These are phyloP conservation scores for Argentina anserina DNA, from an alignment of 306 rosid genomes.

Conservation along the genomic window DNA sequence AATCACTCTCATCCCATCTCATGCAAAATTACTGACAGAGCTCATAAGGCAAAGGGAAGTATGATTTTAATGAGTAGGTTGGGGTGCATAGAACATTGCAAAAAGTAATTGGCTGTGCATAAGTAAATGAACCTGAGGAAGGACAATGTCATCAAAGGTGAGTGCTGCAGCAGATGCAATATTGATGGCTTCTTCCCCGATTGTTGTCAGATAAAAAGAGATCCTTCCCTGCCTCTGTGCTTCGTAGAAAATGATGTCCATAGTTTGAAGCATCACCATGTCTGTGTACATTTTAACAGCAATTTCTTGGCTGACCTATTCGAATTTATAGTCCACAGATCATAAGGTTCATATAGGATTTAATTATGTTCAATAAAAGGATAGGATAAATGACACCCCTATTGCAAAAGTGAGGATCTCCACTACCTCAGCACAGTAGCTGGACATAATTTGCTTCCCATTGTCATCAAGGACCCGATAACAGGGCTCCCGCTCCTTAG, in stretches of 20 bases:
- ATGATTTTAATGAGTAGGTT: constrained; percentile 4
- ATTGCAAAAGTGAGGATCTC: not conserved
- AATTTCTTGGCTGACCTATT: constrained; percentile 53
- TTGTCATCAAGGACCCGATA: constrained; percentile 74
- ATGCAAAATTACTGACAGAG: constrained; percentile 9
- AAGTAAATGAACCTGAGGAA: constrained; percentile 68
- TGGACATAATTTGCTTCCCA: constrained; percentile 43
- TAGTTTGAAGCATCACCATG: constrained; percentile 80
- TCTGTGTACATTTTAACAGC: constrained; percentile 69
- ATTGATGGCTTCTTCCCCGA: constrained; percentile 84
- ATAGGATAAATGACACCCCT: not conserved
- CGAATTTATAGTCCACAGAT: constrained; percentile 11
- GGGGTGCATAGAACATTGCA: not conserved
- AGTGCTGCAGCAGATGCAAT: constrained; percentile 91
- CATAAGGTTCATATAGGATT: not conserved
- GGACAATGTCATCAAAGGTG: constrained; percentile 55
- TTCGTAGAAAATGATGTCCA: constrained; percentile 88
- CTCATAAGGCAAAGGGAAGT: not conserved
- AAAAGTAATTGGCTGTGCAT: not conserved
- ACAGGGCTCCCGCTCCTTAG: constrained; percentile 49
- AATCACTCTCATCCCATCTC: constrained; percentile 10
- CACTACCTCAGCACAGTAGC: constrained; percentile 47
- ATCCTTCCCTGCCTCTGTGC: constrained; percentile 95
- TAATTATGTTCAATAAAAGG: not conserved
- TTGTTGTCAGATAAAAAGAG: constrained; percentile 70